Base-by-base conservation (phyloP, 129 eudicot genomes). In the Artemisia annua region DNA sequence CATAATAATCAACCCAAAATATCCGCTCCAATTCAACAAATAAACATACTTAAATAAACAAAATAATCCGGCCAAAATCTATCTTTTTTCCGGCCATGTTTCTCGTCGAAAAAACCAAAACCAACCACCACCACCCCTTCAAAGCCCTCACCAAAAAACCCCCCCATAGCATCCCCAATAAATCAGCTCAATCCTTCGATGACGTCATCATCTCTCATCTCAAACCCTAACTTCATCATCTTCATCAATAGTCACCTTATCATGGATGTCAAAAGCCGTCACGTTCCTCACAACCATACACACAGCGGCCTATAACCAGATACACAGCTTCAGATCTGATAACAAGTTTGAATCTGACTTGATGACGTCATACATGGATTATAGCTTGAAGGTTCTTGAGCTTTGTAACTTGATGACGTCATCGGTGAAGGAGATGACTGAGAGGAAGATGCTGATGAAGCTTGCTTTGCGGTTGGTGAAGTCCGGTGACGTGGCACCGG, bases 211-310 rank as follows among this genome's bases (percentile, higher is more conserved):
- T 70, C 61, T 51, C 64, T 13, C 81, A 81, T 79, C 75, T 79
- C 8, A 79, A 83, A 66, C 84, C n/a, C 84, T 79, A 15, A 6
- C 24, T 18, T 39, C 75, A 26, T 50, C 80, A 14, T 28, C 46
- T 62, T 66, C 71, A 16, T 69, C 81, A 10, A n/a, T 32, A 22
- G 64, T 83, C 63, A 79, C 72, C 63, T 70, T 83, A 54, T 70
- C 66, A 2, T 83, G 87, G 87, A 77, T 83, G 43, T 59, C 73
- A 13, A 64, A 75, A 51, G 84, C 87, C 18, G 81, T 83, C 66
- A 69, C 72, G 13, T 79, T 83, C 22, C 69, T 83, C 5, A 74
- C 79, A 30, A 14, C 35, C 46, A 51, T 70, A 52, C 87, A 83
- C 53, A 46, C 61, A 14, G 87, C 79, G 55, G 80, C 84, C 30